A percentile compares a stretch with the other conserved stretches of the same genome.
These are phyloP conservation scores for Myriosclerotinia scirpicola DNA, from an alignment of 2,329 filamentous ascomycete species.

Conservation along the genomic window DNA sequence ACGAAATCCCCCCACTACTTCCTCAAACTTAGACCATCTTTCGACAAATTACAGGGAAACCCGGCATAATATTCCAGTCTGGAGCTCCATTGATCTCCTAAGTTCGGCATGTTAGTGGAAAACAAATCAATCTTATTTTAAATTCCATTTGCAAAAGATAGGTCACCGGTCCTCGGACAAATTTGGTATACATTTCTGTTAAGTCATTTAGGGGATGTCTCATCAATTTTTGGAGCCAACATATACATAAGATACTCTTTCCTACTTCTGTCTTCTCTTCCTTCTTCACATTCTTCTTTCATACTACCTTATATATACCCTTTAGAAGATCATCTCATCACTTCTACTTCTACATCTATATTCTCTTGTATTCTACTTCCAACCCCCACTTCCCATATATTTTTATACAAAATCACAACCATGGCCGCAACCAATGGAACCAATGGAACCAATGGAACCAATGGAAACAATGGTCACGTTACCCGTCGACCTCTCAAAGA, in stretches of 20 bases:
- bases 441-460: conserved; percentile 25
- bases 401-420: conserved; percentile 8
- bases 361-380: neutral
- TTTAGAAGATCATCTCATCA: neutral
- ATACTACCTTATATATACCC: conserved; percentile 8
- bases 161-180: conserved; percentile 17
- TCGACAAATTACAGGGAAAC: conserved; percentile 10
- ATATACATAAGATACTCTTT: conserved; percentile 19
- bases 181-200: conserved; percentile 7
- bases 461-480: conserved; percentile 21
- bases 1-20: conserved; percentile 10
- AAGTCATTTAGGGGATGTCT: neutral
- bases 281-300: neutral
- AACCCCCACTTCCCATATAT: neutral
- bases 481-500: conserved; percentile 63
- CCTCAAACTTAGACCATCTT: neutral
- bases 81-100: neutral
- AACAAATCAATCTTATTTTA: conserved; percentile 4
- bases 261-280: neutral
- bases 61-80: conserved; percentile 10
- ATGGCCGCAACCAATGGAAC: conserved; percentile 27
- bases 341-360: neutral
- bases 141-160: neutral
- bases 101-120: conserved; percentile 5
- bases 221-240: neutral